Conservation (phyloP, 2,329 filamentous ascomycete species). For the Monosporascus ibericus region DNA sequence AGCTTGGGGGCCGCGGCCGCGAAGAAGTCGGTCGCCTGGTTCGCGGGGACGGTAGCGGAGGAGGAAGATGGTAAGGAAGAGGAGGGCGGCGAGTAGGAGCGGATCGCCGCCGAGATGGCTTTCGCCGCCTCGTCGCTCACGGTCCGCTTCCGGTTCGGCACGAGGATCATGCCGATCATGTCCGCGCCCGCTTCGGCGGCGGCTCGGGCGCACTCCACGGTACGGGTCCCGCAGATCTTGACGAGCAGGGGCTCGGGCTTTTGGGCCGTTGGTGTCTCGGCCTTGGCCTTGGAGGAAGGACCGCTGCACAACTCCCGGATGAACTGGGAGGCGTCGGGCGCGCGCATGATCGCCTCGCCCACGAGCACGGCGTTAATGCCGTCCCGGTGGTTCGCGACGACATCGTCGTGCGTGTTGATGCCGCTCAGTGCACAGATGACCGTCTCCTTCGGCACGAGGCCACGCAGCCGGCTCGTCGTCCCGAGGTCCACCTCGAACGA, state of each 20-base stretch:
- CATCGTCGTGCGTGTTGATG: conserved; percentile 83
- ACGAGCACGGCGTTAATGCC: conserved; percentile 91
- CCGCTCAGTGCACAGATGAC: conserved; percentile 92
- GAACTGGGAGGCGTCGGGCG: conserved; percentile 74
- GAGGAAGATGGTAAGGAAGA: conserved; percentile 20
- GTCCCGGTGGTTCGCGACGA: conserved; percentile 78
- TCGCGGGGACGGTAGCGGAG: conserved; percentile 20
- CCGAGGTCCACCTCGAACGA: conserved; percentile 95
- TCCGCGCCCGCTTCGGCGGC: conserved; percentile 86
- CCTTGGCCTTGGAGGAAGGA: conserved; percentile 22
- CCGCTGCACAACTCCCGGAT: conserved; percentile 76
- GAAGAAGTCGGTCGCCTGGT: conserved; percentile 63
- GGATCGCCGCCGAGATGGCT: conserved; percentile 74
- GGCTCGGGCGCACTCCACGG: conserved; percentile 68
- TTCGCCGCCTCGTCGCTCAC: conserved; percentile 73
- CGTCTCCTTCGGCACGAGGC: conserved; percentile 77
- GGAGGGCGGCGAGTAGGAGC: conserved; percentile 39
- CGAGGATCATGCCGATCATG: conserved; percentile 87
- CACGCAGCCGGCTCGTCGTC: conserved; percentile 83
- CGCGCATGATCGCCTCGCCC: conserved; percentile 92
- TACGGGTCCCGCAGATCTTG: conserved; percentile 93
- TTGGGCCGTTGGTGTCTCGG: background rate
- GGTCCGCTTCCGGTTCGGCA: conserved; percentile 71
- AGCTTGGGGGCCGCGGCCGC: conserved; percentile 42
- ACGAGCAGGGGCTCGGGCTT: conserved; percentile 56